Conservation (phyloP, 2,329 filamentous ascomycete species). For the Paracamarosporium sp. region DNA sequence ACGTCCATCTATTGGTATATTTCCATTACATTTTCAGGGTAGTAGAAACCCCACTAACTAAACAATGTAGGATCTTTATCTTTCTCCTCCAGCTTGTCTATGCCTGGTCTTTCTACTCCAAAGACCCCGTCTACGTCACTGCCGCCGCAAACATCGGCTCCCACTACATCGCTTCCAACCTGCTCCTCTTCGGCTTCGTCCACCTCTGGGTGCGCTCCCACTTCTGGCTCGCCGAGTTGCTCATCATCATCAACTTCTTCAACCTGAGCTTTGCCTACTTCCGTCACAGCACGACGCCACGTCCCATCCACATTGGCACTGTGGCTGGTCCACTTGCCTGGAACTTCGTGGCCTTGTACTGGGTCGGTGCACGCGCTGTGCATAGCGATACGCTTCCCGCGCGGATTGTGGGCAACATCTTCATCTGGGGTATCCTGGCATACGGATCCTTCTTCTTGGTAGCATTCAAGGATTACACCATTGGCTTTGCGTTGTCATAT, state of each 20-base stretch:
- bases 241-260: conserved; percentile 81
- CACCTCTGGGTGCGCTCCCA: conserved; percentile 80
- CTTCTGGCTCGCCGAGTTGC: conserved; percentile 77
- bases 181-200: conserved; percentile 81
- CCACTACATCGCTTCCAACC: conserved; percentile 86
- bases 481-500: conserved; percentile 80
- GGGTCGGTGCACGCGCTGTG: conserved; percentile 84
- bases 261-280: conserved; percentile 83
- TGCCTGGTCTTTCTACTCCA: conserved; percentile 76
- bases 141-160: conserved; percentile 78
- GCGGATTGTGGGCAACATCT: conserved; percentile 84
- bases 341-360: conserved; percentile 87
- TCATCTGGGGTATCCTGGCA: conserved; percentile 82
- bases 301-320: conserved; percentile 77
- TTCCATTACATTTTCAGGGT: neutral
- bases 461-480: conserved; percentile 75
- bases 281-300: conserved; percentile 73
- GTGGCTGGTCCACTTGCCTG: conserved; percentile 82
- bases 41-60: neutral
- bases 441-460: conserved; percentile 80
- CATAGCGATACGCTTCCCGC: conserved; percentile 70
- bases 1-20: conserved; percentile 76
- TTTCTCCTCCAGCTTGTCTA: conserved; percentile 80
- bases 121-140: conserved; percentile 66
- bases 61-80: conserved; percentile 66